phyloP scores from a whole-genome alignment of 768 basidiomycete species.

The Megacollybia marginata region DNA sequence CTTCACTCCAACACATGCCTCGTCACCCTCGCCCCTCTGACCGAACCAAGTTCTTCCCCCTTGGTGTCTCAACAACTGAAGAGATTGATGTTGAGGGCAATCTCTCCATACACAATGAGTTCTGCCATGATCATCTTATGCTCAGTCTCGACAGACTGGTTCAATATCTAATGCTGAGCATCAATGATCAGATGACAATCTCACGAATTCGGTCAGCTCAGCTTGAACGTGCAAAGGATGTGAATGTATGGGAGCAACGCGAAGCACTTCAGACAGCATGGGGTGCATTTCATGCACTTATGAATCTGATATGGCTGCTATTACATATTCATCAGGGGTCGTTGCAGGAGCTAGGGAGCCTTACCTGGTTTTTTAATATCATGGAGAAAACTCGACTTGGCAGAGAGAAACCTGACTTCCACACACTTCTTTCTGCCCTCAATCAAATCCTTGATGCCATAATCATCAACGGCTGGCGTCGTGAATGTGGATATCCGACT shows the following conservation, averaged over 20 bases:
- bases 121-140: constrained; percentile 5
- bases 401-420: constrained; percentile 12
- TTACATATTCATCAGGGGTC: constrained; percentile 11
- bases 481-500: constrained; percentile 2
- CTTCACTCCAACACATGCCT: constrained; percentile 1
- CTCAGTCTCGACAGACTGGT: neutral
- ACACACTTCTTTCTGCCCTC: constrained; percentile 8
- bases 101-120: too few species aligned
- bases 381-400: too few species aligned
- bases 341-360: constrained; percentile 2
- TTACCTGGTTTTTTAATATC: constrained; percentile 10
- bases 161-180: neutral
- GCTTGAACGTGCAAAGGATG: neutral
- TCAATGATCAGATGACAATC: constrained; percentile 7
- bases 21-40: constrained; percentile 2
- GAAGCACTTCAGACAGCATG: constrained; percentile 5
- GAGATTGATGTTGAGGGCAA: constrained; percentile 7
- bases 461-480: constrained; percentile 8
- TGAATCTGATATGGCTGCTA: constrained; percentile 15
- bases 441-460: constrained; percentile 9
- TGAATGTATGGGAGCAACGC: constrained; percentile 7
- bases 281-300: constrained; percentile 10
- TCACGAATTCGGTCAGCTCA: constrained; percentile 4
- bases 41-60: constrained; percentile 2
- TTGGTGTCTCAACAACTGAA: constrained; percentile 4